These are phyloP conservation scores for Guillardia theta DNA, from an alignment of 78 protist species.

Conservation along the genomic window DNA sequence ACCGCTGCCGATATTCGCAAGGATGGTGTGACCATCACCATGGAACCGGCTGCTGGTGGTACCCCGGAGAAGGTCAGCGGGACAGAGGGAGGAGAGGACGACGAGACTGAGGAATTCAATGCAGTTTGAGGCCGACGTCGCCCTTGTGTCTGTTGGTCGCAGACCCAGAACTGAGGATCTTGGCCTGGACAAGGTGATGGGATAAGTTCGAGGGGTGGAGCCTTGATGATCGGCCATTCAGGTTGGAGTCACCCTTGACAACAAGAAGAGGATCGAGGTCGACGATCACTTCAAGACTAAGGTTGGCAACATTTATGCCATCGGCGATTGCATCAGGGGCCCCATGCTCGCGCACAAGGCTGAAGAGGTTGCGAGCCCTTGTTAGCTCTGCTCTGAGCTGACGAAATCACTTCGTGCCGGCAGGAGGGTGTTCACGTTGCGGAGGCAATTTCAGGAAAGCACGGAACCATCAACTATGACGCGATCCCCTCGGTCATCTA, in stretches of 20 bases:
- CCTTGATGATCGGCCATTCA: neutral
- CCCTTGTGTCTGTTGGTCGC: slow-evolving; percentile 94
- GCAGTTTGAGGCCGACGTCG: slow-evolving; percentile 78
- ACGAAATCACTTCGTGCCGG: too few species aligned
- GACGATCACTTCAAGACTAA: slow-evolving; percentile 78
- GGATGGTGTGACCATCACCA: slow-evolving; percentile 59
- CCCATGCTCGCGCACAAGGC: slow-evolving; percentile 99
- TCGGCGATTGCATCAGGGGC: slow-evolving; percentile 97
- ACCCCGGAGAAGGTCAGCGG: too few species aligned
- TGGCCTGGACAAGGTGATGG: slow-evolving; percentile 71
- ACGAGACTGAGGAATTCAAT: neutral
- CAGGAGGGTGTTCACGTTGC: slow-evolving; percentile 82
- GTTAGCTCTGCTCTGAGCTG: neutral
- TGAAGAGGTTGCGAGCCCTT: slow-evolving; percentile 73
- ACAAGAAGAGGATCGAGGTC: slow-evolving; percentile 79
- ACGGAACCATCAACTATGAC: slow-evolving; percentile 93
- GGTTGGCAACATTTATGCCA: slow-evolving; percentile 90
- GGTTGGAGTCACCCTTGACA: slow-evolving; percentile 75
- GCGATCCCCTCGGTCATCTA: slow-evolving; percentile 97
- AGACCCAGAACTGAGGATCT: slow-evolving; percentile 86
- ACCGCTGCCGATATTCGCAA: neutral
- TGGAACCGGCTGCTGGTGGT: too few species aligned
- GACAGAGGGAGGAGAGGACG: too few species aligned
- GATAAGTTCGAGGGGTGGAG: too few species aligned
- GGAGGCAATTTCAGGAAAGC: slow-evolving; percentile 70